phyloP scores from a whole-genome alignment of 768 basidiomycete species.

The Russula brevipes region DNA sequence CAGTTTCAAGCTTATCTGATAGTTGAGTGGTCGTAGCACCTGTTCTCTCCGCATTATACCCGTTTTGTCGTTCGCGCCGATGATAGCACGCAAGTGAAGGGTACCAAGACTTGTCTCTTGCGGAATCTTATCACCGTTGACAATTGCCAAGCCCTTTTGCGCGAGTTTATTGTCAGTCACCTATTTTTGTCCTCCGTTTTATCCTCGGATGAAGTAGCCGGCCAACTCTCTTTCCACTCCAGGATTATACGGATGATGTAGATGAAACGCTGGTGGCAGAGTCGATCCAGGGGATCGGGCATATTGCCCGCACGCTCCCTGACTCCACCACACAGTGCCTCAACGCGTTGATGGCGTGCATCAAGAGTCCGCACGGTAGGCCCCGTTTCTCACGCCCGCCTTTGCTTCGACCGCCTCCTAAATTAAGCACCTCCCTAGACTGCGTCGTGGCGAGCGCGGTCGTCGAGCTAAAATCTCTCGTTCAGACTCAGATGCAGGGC shows the following conservation, averaged over 20 bases:
- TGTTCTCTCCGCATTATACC: conserved; percentile 58
- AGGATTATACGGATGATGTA: conserved; percentile 81
- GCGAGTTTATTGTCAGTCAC: conserved; percentile 69
- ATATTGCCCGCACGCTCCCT: conserved; percentile 62
- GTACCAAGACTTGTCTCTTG: conserved; percentile 70
- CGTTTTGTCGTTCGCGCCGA: conserved; percentile 66
- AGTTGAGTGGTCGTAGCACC: conserved; percentile 38
- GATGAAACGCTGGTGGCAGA: conserved; percentile 67
- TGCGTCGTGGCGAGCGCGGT: conserved; percentile 74
- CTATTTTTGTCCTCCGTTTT: conserved; percentile 29
- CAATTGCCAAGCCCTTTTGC: conserved; percentile 64
- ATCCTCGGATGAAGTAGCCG: conserved; percentile 1
- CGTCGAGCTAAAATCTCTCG: conserved; percentile 76
- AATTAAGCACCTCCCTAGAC: conserved; percentile 43
- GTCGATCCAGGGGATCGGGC: conserved; percentile 75
- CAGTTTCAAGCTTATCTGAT: not conserved
- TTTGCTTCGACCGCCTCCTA: not conserved
- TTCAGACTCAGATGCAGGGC: conserved; percentile 57
- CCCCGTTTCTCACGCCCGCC: not conserved
- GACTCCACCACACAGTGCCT: conserved; percentile 69
- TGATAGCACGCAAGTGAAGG: conserved; percentile 63
- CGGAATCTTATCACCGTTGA: conserved; percentile 58
- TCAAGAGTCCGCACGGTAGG: conserved; percentile 65
- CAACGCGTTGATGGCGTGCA: conserved; percentile 68
- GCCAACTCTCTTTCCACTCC: not conserved